Evolutionary conservation across 2,329 filamentous ascomycete genomes (phyloP).

Genomic region (Alternaria brassicae): DNA sequence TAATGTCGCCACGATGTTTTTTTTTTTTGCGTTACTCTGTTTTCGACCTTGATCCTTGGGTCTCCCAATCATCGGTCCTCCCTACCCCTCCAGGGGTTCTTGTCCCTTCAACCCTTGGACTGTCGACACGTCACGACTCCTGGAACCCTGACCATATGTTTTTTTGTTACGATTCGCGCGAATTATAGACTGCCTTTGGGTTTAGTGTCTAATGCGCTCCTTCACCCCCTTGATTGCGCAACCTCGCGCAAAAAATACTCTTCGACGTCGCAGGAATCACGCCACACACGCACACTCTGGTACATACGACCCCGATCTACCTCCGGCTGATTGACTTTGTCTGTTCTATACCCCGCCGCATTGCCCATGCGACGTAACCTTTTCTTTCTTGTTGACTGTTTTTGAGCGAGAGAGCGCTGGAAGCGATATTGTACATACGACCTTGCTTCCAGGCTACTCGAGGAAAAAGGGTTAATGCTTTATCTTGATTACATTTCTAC

Average conservation of each 20-base stretch:
- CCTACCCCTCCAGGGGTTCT: constrained; percentile 10
- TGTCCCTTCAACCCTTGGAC: background rate
- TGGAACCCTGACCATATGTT: background rate
- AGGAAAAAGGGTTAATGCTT: constrained; percentile 13
- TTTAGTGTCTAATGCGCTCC: constrained; percentile 40
- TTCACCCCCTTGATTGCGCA: constrained; percentile 18
- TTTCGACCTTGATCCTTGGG: constrained; percentile 36
- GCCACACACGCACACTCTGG: constrained; percentile 1
- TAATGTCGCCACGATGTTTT: constrained; percentile 47
- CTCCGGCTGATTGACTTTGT: constrained; percentile 21
- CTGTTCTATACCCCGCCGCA: constrained; percentile 37
- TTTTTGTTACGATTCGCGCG: constrained; percentile 14
- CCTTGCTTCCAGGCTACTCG: background rate
- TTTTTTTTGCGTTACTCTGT: constrained; percentile 31
- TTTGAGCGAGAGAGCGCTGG: constrained; percentile 1
- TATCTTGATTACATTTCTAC: constrained; percentile 27
- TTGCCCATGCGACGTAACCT: constrained; percentile 11
- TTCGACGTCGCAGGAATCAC: constrained; percentile 19
- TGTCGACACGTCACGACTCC: background rate
- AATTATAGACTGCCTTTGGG: constrained; percentile 17
- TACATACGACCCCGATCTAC: constrained; percentile 9
- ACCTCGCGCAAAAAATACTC: constrained; percentile 17
- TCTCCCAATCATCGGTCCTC: constrained; percentile 16
- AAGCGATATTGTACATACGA: constrained; percentile 26
- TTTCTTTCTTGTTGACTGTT: constrained; percentile 13